Evolutionary conservation across 306 rosid genomes (phyloP), one percentile per base, ranked within the genome.

Genomic region (Cucurbita moschata): DNA sequence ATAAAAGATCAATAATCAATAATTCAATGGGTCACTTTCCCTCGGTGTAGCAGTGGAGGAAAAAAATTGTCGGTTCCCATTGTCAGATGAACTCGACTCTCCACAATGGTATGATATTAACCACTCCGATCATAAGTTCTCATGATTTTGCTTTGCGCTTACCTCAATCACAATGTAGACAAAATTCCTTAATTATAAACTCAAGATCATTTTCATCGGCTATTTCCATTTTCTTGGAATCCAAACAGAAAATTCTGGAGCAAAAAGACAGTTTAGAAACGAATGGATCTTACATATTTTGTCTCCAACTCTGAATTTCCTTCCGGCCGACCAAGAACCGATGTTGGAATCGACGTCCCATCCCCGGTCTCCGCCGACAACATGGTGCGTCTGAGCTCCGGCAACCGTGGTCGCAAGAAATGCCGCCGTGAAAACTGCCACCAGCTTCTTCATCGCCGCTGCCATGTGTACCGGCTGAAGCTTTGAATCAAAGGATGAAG

Each of bases 291-390:
- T 65, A 92, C 97, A 92, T 77, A 92, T 81, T 68, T 84, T 78
- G 70, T 92, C 97, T 76, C 97, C 97, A 61, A 88, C 90, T 73
- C 83, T 72, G 40, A 86, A 92, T 37, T 59, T n/a, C 39, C 74
- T 86, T 54, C 71, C 80, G 26, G 88, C 77, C 43, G 96, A 81
- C 97, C 97, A 89, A 5, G 92, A 83, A 50, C 66, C 16, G 70
- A 92, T 79, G 80, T 82, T 80, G 7, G 92, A 64, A 18, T 79
- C 65, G 2, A 85, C 86, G 72, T 92, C 97, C 97, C 97, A 92
- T 1, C 97, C 96, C 55, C 87, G 89, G 59, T 88, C 97, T 19
- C 86, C 96, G 37, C 97, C 97, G 4, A 89, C 94, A 8, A 92
- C 89, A 75, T 92, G 97, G 79, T 86, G 89, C 66, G 84, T 77